Evolutionary conservation across 768 basidiomycete species (phyloP), one percentile per base, ranked within the genome.

Genomic region (Rhizopogon vinicolor): DNA sequence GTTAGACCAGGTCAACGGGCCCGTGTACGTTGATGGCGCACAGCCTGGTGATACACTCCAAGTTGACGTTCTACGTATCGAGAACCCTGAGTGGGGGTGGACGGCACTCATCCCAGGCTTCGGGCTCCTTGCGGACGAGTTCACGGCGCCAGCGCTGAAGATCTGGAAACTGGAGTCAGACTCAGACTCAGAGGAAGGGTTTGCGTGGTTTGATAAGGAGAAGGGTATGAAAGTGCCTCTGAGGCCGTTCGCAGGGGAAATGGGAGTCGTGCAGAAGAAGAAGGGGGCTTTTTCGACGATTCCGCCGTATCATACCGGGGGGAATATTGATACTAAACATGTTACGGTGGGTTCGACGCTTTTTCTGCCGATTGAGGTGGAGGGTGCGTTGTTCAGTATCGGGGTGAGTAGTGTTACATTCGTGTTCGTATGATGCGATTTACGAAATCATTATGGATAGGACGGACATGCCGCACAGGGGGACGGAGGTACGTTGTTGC

Each of bases 391-490:
- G 43, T 84, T 85, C 60, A 80, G 82, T 5, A 80, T 83, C 19
- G 84, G 84, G 41, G 83, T 84, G 58, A 64, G 78, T 66, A 2
- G 16, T 41, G 22, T 31, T 45, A 16, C 37, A 9, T 41, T 7
- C 33, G 25, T 10, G 18, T 45, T 35, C 5, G 45, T 18, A 5
- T 3, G 31, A 39, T 41, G 12, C 5, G 12, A 37, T 37, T 37
- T 37, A 37, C 12, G 12, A 37, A 25, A 33, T 33, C 1, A 3
- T 56, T 9, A 42, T 7, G 5, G 13, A 7, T 45, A 84, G 83
- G 84, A 86, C 56, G 84, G 84, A 5, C 84, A 85, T 65, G 84
- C 83, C 3, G 82, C 79, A 9, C 84, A 85, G 68, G 84, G 84
- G 7, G 84, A 85, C 62, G 84, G 84, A 65, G 84, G 83, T 81